Conservation (phyloP, 345 rosid species). For the Hypericum androsaemum region DNA sequence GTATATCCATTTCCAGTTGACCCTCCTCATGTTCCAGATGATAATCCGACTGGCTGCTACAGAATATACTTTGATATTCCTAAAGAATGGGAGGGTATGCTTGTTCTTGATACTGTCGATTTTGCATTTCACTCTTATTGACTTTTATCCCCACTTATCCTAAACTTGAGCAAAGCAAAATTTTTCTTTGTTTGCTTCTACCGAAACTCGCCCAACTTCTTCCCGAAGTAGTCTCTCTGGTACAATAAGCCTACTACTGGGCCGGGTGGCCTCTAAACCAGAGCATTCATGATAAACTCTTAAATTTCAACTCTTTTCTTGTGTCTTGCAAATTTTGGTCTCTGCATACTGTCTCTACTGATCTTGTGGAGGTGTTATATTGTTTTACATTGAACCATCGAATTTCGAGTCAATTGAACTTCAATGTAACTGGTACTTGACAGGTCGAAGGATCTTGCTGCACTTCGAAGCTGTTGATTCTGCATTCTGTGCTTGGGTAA, state of each 20-base stretch:
- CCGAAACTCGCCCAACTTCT: too few species aligned
- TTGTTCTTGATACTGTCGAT: slow-evolving; percentile 6
- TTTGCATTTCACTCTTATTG: slow-evolving; percentile 6
- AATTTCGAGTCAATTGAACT: neutral
- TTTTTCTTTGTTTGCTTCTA: too few species aligned
- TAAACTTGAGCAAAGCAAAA: too few species aligned
- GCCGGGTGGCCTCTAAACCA: too few species aligned
- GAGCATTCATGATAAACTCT: too few species aligned
- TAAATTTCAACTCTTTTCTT: too few species aligned
- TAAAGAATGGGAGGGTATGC: slow-evolving; percentile 74
- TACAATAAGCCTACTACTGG: too few species aligned
- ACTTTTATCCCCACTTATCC: neutral
- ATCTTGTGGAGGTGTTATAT: too few species aligned
- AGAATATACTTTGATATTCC: slow-evolving; percentile 77
- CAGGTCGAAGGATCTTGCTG: slow-evolving; percentile 88
- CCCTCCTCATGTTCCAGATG: slow-evolving; percentile 71
- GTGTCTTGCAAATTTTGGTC: too few species aligned
- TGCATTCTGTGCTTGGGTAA: slow-evolving; percentile 86
- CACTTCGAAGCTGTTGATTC: slow-evolving; percentile 99
- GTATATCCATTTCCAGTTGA: slow-evolving; percentile 66
- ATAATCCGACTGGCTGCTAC: slow-evolving; percentile 94
- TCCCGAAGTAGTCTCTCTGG: too few species aligned
- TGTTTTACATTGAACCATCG: too few species aligned
- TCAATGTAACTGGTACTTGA: slow-evolving; percentile 11
- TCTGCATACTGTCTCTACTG: too few species aligned